Percentiles rank a stretch among this genome's conserved stretches.
Conservation (phyloP, 345 rosid genomes). For the Eucalyptus pumila region DNA sequence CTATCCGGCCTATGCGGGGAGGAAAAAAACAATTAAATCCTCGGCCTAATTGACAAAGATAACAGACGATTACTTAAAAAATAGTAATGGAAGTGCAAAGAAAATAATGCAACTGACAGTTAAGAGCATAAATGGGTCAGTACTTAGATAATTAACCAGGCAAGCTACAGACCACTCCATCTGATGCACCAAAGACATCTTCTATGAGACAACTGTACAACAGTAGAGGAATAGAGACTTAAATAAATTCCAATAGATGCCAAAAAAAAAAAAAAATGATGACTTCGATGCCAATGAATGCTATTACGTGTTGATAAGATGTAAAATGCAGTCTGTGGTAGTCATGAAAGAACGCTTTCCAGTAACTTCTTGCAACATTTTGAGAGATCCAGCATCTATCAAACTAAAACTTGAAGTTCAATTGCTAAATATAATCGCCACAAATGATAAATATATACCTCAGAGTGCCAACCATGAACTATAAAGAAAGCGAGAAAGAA, state of each 20-base stretch:
- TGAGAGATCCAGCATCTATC: not conserved
- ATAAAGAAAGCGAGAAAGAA: slow-evolving; percentile 90
- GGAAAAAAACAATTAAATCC: not conserved
- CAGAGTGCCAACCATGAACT: slow-evolving; percentile 91
- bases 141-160: not conserved
- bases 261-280: not conserved
- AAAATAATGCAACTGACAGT: not conserved
- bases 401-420: not conserved
- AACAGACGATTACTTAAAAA: not conserved
- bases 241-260: not conserved
- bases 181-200: not conserved
- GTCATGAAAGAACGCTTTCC: not conserved
- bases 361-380: not conserved
- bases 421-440: not conserved
- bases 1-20: not conserved
- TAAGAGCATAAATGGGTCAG: not conserved
- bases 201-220: not conserved
- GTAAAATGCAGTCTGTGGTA: not conserved
- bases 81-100: not conserved
- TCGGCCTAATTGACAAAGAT: not conserved
- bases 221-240: not conserved
- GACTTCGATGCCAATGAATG: not conserved
- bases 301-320: not conserved
- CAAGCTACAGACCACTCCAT: not conserved
- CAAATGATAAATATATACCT: slow-evolving; percentile 28